These are phyloP conservation scores for Pichia pseudocactophila DNA, from an alignment of 805 yeast species.

Conservation along the genomic window DNA sequence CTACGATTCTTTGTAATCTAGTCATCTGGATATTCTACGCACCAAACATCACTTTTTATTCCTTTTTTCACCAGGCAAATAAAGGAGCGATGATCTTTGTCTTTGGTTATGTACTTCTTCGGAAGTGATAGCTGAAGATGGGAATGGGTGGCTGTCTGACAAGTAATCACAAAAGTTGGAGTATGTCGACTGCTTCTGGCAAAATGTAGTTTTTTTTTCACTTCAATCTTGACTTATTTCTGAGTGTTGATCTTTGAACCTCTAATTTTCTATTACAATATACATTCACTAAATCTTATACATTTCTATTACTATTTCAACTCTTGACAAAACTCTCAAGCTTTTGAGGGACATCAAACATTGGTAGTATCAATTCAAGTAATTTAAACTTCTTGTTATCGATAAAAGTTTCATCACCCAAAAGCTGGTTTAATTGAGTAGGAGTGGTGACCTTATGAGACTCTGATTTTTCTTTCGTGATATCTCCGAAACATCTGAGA, in stretches of 20 bases:
- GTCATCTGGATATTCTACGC: constrained; percentile 49
- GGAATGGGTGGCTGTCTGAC: constrained; percentile 15
- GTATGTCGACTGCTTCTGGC: constrained; percentile 10
- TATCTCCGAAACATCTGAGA: constrained; percentile 59
- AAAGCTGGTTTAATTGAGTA: constrained; percentile 29
- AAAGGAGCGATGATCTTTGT: constrained; percentile 99
- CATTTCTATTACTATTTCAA: too few species aligned
- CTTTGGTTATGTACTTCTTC: constrained; percentile 8
- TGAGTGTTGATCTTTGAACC: too few species aligned
- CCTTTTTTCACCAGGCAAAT: constrained; percentile 15
- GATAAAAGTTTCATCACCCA: constrained; percentile 27
- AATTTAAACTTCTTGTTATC: constrained; percentile 35
- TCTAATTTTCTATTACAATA: too few species aligned
- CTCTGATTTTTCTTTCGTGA: constrained; percentile 24
- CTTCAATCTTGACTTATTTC: too few species aligned
- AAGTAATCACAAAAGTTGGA: constrained; percentile 8
- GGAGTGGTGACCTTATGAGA: constrained; percentile 30
- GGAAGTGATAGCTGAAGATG: constrained; percentile 9
- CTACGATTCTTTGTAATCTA: constrained; percentile 85
- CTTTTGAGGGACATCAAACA: constrained; percentile 47
- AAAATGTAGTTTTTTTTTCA: too few species aligned
- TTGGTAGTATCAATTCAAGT: constrained; percentile 51
- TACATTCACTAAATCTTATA: too few species aligned
- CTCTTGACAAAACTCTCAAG: not conserved
- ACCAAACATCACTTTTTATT: constrained; percentile 12